Percentiles rank a stretch among this genome's conserved stretches.
Evolutionary conservation across 2,329 filamentous ascomycete genomes (phyloP).

Genomic region (Fusarium pseudoanthophilum): DNA sequence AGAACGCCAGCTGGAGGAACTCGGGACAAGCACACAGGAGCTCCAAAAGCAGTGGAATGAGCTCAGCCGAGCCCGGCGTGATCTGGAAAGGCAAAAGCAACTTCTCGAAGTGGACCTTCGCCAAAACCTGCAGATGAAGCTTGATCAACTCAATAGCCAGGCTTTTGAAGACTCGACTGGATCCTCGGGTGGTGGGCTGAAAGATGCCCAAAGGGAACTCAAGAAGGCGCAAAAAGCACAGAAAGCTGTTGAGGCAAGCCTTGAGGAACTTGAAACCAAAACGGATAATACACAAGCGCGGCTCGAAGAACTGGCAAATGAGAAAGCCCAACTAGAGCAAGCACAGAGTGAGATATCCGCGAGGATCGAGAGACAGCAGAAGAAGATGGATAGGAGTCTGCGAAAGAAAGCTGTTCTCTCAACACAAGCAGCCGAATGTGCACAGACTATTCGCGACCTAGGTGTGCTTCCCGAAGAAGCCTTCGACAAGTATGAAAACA

Average conservation of each 20-base stretch:
- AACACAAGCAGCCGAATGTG: constrained; percentile 81
- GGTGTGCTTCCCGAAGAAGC: constrained; percentile 94
- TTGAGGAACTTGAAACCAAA: constrained; percentile 78
- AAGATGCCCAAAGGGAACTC: constrained; percentile 83
- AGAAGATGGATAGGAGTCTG: constrained; percentile 90
- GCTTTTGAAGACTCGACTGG: constrained; percentile 74
- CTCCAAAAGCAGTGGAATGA: constrained; percentile 82
- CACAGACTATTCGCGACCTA: constrained; percentile 89
- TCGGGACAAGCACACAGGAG: constrained; percentile 76
- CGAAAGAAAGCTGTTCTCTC: constrained; percentile 85
- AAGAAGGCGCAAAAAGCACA: constrained; percentile 78
- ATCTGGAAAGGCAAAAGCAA: constrained; percentile 83
- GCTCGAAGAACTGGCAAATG: constrained; percentile 65
- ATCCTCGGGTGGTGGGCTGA: constrained; percentile 72
- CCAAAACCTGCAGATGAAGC: constrained; percentile 86
- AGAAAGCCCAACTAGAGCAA: constrained; percentile 73
- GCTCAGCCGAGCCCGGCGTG: constrained; percentile 76
- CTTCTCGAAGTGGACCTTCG: constrained; percentile 86
- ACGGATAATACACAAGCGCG: constrained; percentile 66
- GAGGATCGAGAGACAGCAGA: constrained; percentile 86
- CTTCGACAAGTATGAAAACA: constrained; percentile 88
- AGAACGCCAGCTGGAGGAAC: constrained; percentile 79
- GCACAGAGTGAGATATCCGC: constrained; percentile 79
- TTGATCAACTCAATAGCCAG: constrained; percentile 85
- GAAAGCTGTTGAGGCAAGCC: constrained; percentile 72